Percentiles rank a stretch among this genome's conserved stretches.
These are phyloP conservation scores for Pythium volutum DNA, from an alignment of 352 stramenopile species.

Conservation along the genomic window DNA sequence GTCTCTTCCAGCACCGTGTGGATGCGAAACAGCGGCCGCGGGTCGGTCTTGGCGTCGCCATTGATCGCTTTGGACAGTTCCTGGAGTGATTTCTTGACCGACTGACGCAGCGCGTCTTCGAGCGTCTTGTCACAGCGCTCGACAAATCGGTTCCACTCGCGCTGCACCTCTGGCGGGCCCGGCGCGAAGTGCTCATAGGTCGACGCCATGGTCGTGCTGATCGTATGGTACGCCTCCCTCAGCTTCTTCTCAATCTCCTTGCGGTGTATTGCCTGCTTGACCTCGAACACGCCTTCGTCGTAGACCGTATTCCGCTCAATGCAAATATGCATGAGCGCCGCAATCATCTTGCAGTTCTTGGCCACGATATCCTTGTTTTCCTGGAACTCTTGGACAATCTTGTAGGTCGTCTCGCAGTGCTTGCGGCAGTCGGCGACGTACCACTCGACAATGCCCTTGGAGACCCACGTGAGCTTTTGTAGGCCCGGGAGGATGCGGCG, in stretches of 20 bases:
- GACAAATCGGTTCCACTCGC: constrained; percentile 91
- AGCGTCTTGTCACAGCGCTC: constrained; percentile 89
- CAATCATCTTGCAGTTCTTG: constrained; percentile 89
- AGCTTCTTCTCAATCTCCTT: constrained; percentile 75
- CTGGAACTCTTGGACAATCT: constrained; percentile 89
- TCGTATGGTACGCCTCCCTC: constrained; percentile 75
- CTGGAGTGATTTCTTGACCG: constrained; percentile 94
- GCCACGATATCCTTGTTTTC: constrained; percentile 87
- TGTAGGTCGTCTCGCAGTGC: constrained; percentile 86
- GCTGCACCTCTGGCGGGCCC: constrained; percentile 87
- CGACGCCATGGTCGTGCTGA: constrained; percentile 88
- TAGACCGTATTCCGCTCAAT: constrained; percentile 94
- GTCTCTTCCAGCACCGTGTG: constrained; percentile 93
- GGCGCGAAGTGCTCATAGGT: constrained; percentile 92
- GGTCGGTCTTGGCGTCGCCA: constrained; percentile 89
- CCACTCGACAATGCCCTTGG: constrained; percentile 90
- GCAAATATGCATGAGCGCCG: constrained; percentile 85
- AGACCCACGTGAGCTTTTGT: constrained; percentile 93
- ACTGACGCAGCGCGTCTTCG: constrained; percentile 88
- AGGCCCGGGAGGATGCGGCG: constrained; percentile 90
- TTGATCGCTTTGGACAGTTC: constrained; percentile 94
- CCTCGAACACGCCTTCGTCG: constrained; percentile 91
- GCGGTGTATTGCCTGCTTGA: constrained; percentile 90
- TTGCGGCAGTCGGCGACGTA: constrained; percentile 91
- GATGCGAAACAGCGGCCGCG: constrained; percentile 90